These are phyloP conservation scores for Salvia sclarea DNA, from an alignment of 305 asterid genomes.

Conservation along the genomic window DNA sequence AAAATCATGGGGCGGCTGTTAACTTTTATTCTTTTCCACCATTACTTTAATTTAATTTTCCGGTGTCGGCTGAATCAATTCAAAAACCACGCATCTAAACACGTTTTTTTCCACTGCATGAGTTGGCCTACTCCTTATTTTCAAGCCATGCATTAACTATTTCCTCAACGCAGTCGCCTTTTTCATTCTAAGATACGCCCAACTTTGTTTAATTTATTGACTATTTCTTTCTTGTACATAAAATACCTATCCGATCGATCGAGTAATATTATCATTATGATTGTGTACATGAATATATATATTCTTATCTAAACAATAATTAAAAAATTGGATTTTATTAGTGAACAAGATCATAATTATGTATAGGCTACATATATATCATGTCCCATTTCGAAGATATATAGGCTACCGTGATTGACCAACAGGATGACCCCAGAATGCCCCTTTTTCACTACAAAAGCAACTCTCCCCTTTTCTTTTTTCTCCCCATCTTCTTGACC, in stretches of 20 bases:
- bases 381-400: constrained; percentile 18
- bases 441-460: constrained; percentile 1
- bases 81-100: constrained; percentile 16
- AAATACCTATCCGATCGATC: too few species aligned
- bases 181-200: not conserved
- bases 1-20: constrained; percentile 29
- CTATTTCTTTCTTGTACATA: not conserved
- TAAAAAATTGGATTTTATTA: not conserved
- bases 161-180: constrained; percentile 8
- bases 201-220: not conserved
- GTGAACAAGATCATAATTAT: not conserved
- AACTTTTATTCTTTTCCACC: not conserved
- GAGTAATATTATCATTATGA: not conserved
- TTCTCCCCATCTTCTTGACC: not conserved
- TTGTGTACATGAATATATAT: not conserved
- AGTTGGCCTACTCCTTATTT: constrained; percentile 12
- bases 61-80: constrained; percentile 30
- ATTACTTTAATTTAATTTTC: not conserved
- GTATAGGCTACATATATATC: not conserved
- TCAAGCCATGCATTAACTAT: constrained; percentile 28
- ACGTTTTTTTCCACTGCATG: constrained; percentile 4
- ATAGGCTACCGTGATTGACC: constrained; percentile 6
- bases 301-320: not conserved
- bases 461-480: not conserved
- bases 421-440: constrained; percentile 27